These are phyloP conservation scores for Salix brachista DNA, from an alignment of 345 rosid genomes.

Conservation along the genomic window DNA sequence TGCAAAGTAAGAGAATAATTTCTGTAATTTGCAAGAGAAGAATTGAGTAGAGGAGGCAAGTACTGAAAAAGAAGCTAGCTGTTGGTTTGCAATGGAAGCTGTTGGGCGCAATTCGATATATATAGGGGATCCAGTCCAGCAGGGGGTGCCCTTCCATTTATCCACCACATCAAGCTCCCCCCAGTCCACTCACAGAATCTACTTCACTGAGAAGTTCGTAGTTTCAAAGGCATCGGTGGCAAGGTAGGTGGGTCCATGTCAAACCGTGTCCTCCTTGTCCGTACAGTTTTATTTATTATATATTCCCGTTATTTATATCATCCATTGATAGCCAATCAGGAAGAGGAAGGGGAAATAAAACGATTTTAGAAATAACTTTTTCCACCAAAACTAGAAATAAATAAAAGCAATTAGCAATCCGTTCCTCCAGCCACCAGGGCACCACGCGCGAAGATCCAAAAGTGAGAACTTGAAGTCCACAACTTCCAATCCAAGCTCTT, in stretches of 20 bases:
- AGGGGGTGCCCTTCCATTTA: not conserved
- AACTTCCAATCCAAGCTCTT: not conserved
- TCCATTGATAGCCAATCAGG: not conserved
- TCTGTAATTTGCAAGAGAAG: not conserved
- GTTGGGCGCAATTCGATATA: not conserved
- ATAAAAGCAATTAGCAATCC: not conserved
- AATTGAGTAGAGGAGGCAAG: not conserved
- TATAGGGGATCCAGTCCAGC: too few species aligned
- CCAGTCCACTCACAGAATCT: not conserved
- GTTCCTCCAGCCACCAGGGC: not conserved
- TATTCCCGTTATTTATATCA: too few species aligned
- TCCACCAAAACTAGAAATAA: not conserved
- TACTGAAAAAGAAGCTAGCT: not conserved
- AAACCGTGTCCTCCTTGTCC: not conserved
- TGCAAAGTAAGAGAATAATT: too few species aligned
- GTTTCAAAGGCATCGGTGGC: not conserved
- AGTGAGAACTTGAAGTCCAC: not conserved
- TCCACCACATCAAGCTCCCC: not conserved
- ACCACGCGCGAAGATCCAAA: not conserved
- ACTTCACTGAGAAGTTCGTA: not conserved
- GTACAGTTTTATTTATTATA: too few species aligned
- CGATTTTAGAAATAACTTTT: not conserved
- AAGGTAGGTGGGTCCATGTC: not conserved
- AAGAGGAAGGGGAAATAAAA: too few species aligned
- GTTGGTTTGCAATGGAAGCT: not conserved